A percentile compares a stretch with the other conserved stretches of the same genome.
Evolutionary conservation across 176 grass and related monocot species (phyloP).

Genomic region (Paspalum vaginatum): DNA sequence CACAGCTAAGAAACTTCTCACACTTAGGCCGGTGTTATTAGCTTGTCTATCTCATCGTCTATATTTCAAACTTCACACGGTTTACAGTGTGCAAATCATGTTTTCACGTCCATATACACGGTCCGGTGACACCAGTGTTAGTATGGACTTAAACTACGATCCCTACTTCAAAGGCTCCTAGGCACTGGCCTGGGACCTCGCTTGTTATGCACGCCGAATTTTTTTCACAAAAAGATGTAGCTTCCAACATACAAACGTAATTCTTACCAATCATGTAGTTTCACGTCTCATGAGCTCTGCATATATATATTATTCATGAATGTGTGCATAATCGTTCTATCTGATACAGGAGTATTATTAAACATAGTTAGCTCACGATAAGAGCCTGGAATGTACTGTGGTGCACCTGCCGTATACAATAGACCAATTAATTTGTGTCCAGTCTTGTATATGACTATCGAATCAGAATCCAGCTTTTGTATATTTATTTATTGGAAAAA

Average conservation of each 20-base stretch:
- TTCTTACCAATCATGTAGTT: neutral
- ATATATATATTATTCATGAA: neutral
- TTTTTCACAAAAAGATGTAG: neutral
- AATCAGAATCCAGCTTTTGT: slow-evolving; percentile 16
- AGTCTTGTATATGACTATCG: neutral
- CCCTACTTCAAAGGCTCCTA: neutral
- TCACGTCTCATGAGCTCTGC: neutral
- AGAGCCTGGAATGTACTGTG: neutral
- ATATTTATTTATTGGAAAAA: neutral
- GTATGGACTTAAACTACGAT: neutral
- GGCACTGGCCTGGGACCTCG: no score
- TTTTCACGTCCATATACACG: no score
- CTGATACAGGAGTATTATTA: neutral
- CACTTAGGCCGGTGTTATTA: no score
- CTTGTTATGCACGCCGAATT: slow-evolving; percentile 19
- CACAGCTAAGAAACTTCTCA: no score
- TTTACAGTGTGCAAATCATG: no score
- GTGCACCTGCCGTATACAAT: no score
- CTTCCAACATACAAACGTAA: neutral
- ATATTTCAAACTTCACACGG: no score
- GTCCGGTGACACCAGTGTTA: no score
- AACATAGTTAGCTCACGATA: neutral
- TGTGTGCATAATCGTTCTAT: neutral
- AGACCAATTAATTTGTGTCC: neutral
- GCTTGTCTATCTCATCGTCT: no score